Evolutionary conservation across 2,329 filamentous ascomycete genomes (phyloP).

Genomic region (Cladosporium colombiae): DNA sequence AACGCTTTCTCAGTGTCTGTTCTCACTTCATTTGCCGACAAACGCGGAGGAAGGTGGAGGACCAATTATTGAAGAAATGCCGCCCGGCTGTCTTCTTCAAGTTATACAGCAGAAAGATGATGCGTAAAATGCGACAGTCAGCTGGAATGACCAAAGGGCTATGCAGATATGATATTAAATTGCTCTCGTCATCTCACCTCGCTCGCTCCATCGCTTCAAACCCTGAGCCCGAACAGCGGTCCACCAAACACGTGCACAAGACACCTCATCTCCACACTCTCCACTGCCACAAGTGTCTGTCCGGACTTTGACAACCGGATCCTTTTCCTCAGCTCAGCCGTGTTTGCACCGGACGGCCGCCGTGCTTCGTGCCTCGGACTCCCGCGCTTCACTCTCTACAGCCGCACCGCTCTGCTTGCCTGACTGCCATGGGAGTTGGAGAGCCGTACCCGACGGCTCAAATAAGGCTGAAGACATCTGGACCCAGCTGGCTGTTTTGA

Average conservation of each 20-base stretch:
- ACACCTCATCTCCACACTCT: constrained; percentile 9
- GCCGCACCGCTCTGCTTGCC: background rate
- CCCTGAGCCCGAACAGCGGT: constrained; percentile 3
- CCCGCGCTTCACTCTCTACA: background rate
- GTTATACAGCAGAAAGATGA: background rate
- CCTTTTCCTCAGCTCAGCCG: background rate
- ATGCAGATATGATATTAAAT: background rate
- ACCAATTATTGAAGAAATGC: too few relatives aligned
- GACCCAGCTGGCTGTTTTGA: background rate
- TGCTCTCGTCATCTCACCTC: constrained; percentile 9
- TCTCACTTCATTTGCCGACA: constrained; percentile 2
- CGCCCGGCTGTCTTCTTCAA: too few relatives aligned
- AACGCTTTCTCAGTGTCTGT: background rate
- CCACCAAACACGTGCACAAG: constrained; percentile 9
- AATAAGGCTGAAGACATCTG: background rate
- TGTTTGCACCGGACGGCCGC: background rate
- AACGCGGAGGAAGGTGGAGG: background rate
- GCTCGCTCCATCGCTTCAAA: background rate
- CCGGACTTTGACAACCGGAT: background rate
- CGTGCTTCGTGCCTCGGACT: background rate
- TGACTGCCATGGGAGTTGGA: background rate
- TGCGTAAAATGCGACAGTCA: background rate
- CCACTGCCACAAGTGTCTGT: background rate
- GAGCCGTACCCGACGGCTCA: background rate
- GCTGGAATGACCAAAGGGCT: background rate